Conservation (phyloP, 495 filamentous ascomycete species). For the Penicillium steckii region DNA sequence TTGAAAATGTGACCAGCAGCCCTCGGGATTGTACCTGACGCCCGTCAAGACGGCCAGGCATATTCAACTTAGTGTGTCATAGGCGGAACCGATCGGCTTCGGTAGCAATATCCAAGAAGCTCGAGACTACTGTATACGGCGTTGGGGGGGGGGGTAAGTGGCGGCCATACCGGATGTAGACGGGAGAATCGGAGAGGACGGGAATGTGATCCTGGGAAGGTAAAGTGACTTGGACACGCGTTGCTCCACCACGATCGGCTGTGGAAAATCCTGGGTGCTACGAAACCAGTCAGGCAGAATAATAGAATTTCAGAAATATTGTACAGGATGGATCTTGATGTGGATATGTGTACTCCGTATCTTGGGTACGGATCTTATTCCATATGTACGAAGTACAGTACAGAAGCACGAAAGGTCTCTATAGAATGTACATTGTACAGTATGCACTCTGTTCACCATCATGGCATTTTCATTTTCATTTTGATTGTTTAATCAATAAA, state of each 20-base stretch:
- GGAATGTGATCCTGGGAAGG: conserved; percentile 18
- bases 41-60: conserved; percentile 2
- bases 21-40: conserved; percentile 23
- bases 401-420: too few species aligned
- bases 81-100: conserved; percentile 13
- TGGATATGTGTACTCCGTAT: not conserved
- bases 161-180: conserved; percentile 24
- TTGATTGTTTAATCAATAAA: too few species aligned
- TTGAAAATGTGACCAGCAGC: conserved; percentile 19
- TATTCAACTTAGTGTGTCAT: conserved; percentile 1
- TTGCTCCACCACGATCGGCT: conserved; percentile 18
- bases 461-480: too few species aligned
- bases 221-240: conserved; percentile 10
- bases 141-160: conserved; percentile 6
- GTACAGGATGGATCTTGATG: too few species aligned
- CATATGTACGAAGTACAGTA: too few species aligned
- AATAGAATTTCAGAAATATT: conserved; percentile 1
- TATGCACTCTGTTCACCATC: too few species aligned
- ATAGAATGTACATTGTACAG: too few species aligned
- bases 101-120: not conserved
- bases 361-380: not conserved
- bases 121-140: conserved; percentile 1
- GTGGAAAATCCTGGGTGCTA: not conserved
- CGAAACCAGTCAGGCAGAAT: conserved; percentile 5
- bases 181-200: conserved; percentile 7